These are phyloP conservation scores for Diaporthe nobilis DNA, from an alignment of 2,329 filamentous ascomycete species.

Conservation along the genomic window DNA sequence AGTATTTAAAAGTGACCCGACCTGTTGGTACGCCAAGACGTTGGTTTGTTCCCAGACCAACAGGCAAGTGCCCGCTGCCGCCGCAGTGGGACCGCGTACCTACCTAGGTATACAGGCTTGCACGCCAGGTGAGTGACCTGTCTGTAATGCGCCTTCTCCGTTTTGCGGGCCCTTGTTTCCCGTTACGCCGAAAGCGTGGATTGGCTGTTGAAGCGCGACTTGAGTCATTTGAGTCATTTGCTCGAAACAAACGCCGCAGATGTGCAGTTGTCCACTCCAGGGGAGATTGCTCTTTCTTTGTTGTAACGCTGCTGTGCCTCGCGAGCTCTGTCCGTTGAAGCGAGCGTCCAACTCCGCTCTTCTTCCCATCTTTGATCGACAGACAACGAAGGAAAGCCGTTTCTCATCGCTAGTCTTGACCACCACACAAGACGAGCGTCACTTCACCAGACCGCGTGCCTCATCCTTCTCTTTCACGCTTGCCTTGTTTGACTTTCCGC, in stretches of 20 bases:
- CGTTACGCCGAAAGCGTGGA: neutral
- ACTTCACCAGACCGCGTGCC: neutral
- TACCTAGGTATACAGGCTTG: neutral
- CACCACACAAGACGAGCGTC: too few species aligned
- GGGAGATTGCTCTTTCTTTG: neutral
- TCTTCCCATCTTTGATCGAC: neutral
- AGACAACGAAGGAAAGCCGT: neutral
- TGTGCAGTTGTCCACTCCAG: neutral
- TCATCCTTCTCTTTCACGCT: neutral
- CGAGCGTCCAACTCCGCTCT: neutral
- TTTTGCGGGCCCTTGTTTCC: neutral
- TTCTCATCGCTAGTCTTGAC: neutral
- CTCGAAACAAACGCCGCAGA: neutral
- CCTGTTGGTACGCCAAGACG: neutral
- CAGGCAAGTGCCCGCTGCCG: neutral
- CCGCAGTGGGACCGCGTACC: neutral
- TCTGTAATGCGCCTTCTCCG: neutral
- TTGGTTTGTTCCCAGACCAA: neutral
- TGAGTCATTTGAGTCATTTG: neutral
- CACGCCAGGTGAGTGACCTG: neutral
- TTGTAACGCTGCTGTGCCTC: neutral
- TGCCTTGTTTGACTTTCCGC: neutral
- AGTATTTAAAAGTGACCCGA: neutral
- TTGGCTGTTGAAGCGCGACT: conserved; percentile 1
- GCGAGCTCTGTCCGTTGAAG: neutral